These are phyloP conservation scores for Erysimum cheiri DNA, from an alignment of 441 rosid genomes.

Conservation along the genomic window DNA sequence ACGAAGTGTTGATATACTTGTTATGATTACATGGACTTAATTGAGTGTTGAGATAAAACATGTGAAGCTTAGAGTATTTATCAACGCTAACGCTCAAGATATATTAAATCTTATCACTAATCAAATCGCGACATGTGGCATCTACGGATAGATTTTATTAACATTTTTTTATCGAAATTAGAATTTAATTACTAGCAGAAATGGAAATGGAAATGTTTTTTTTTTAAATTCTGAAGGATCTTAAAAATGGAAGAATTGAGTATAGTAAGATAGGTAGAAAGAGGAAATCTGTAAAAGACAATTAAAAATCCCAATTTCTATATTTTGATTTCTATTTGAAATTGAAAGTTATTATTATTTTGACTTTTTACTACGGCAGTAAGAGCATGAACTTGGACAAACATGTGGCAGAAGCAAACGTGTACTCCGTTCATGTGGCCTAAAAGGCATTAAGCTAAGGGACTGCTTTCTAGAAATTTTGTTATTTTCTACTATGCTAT, in stretches of 20 bases:
- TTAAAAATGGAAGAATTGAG: neutral
- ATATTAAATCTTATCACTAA: conserved; percentile 10
- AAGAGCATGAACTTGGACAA: conserved; percentile 1
- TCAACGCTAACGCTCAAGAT: conserved; percentile 27
- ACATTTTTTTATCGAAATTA: neutral
- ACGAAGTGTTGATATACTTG: conserved; percentile 11
- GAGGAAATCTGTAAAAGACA: conserved; percentile 8
- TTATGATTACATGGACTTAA: conserved; percentile 16
- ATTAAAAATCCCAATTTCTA: neutral
- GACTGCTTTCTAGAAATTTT: neutral
- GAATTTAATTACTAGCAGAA: neutral
- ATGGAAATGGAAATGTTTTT: conserved; percentile 1
- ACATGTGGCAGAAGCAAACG: conserved; percentile 4
- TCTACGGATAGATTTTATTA: neutral
- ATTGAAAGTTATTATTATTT: neutral
- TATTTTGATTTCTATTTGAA: neutral
- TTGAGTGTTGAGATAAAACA: conserved; percentile 30
- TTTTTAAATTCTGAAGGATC: neutral
- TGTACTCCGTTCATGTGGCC: neutral
- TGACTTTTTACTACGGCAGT: neutral
- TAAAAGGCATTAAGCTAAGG: neutral
- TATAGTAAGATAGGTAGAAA: neutral
- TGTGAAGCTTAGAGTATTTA: conserved; percentile 36
- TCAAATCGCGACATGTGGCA: neutral
- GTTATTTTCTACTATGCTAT: neutral